Evolutionary conservation across 192 early-diverging fungal genomes (phyloP), one percentile per base, ranked within the genome.

Genomic region (Hyaloraphidium curvatum): DNA sequence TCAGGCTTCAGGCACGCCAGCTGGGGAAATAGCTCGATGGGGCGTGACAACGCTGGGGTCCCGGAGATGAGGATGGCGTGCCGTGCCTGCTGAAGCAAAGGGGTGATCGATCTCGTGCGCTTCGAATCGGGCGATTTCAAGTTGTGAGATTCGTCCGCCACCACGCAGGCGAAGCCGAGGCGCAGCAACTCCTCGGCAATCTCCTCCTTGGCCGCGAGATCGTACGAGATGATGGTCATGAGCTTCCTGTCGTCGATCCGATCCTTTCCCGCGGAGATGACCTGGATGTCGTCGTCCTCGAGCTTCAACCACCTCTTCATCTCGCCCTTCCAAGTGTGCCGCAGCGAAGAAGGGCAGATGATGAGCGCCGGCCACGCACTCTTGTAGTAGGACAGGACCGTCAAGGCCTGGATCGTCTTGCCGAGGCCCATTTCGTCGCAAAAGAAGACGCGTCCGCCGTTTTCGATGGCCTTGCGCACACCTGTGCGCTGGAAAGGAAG

Each of bases 71-170:
- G 52, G 1, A 62, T 21, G 1, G 60, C 61, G 25, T 55, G 40
- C 31, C 27, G 30, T 2, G 61, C 33, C 2, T 30, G 13, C 35
- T 70, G 54, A 23, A 69, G 31, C 29, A 69, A 21, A n/a, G 65
- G 65, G 19, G 52, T 19, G 25, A 68, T 27, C 16, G 16, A 23
- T 30, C 61, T 68, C 14, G 70, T 70, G 5, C 70, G 51, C 52
- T 72, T 69, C 0, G 70, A n/a, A n/a, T n/a, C n/a, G 28, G 28
- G 55, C 11, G 43, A 60, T 31, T 72, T 72, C 23, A 72, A 21
- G 40, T 67, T 62, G 52, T 72, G 70, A 3, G 65, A 67, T 52
- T 72, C 70, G 53, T 72, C 68, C 37, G 58, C 53, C 11, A 72
- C 61, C 5, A 71, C 39, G 16, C 68, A 27, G 25, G 58, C 35